Conservation (phyloP, 805 yeast species). For the Wickerhamiella siamensis region DNA sequence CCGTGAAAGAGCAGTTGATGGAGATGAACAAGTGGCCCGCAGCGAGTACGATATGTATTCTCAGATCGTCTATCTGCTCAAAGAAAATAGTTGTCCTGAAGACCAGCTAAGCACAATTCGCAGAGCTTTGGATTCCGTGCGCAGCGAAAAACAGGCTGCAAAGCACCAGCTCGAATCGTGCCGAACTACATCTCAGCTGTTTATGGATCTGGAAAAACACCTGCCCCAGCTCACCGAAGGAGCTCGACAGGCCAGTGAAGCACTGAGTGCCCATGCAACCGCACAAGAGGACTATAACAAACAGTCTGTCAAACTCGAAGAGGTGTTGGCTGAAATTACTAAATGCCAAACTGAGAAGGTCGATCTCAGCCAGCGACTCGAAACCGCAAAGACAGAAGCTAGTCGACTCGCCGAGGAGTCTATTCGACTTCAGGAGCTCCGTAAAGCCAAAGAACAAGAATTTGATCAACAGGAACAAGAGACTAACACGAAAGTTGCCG, state of each 20-base stretch:
- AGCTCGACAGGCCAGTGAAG: background rate
- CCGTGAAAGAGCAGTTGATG: background rate
- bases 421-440: background rate
- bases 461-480: background rate
- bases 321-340: background rate
- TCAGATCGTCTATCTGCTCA: background rate
- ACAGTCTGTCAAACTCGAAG: background rate
- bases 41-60: conserved; percentile 16
- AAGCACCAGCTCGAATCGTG: background rate
- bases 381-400: background rate
- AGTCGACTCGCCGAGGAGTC: background rate
- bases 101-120: background rate
- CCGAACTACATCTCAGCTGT: background rate
- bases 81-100: background rate
- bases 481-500: background rate
- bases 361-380: background rate
- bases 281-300: background rate
- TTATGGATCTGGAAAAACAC: background rate
- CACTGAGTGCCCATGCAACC: background rate
- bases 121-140: background rate
- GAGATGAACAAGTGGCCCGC: background rate
- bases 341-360: background rate
- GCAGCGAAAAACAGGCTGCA: background rate
- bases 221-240: background rate
- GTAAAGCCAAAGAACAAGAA: background rate